Percentiles rank a stretch among this genome's conserved stretches.
phyloP scores from a whole-genome alignment of 2,329 filamentous ascomycete genomes.

The Aspergillaceae sp. region DNA sequence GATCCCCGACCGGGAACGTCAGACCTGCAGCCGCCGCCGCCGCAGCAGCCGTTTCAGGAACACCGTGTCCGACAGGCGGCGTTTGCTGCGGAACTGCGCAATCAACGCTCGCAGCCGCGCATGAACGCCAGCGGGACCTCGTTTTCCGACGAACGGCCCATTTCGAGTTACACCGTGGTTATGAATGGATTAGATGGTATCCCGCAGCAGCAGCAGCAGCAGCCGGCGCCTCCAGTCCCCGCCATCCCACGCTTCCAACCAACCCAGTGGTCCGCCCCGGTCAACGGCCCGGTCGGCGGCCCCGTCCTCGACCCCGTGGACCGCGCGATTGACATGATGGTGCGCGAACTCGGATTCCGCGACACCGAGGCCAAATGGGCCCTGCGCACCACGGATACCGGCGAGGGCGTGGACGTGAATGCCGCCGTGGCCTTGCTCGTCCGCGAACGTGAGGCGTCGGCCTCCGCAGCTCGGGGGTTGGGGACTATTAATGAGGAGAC shows the following conservation, averaged over 20 bases:
- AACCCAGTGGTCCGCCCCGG: constrained; percentile 13
- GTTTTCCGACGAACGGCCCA: constrained; percentile 30
- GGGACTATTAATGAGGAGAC: constrained; percentile 17
- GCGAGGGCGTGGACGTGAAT: constrained; percentile 50
- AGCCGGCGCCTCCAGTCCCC: constrained; percentile 5
- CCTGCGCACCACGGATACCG: constrained; percentile 51
- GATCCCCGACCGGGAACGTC: not conserved
- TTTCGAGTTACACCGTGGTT: constrained; percentile 31
- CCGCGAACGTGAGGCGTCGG: not conserved
- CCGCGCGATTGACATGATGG: constrained; percentile 48
- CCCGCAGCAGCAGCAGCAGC: constrained; percentile 5
- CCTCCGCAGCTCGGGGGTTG: no score
- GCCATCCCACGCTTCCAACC: constrained; percentile 1
- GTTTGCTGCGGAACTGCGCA: constrained; percentile 27
- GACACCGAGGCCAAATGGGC: constrained; percentile 49
- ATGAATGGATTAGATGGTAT: constrained; percentile 25
- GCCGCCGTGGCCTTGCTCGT: constrained; percentile 48
- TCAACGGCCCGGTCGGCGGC: not conserved
- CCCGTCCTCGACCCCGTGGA: constrained; percentile 46
- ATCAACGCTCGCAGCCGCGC: constrained; percentile 13
- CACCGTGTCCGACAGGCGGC: constrained; percentile 22
- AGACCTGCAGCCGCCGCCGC: not conserved
- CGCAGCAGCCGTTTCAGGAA: constrained; percentile 3
- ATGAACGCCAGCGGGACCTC: constrained; percentile 8
- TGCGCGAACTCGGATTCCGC: constrained; percentile 51